These are phyloP conservation scores for Tuber indicum DNA, from an alignment of 495 filamentous ascomycete species.

Conservation along the genomic window DNA sequence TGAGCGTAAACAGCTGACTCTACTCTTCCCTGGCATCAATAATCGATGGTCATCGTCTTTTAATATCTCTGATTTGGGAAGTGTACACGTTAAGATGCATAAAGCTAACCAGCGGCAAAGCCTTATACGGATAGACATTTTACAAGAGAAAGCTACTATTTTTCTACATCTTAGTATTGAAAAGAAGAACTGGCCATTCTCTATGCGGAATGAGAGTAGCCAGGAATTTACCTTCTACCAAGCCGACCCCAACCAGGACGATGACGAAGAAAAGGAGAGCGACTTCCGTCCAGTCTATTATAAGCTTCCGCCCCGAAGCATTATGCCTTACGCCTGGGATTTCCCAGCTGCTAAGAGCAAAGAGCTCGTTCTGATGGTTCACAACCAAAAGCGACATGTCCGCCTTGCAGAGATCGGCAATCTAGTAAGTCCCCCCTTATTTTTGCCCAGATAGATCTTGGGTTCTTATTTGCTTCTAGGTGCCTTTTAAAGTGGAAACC, in stretches of 20 bases:
- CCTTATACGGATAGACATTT: conserved; percentile 77
- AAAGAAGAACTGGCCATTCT: conserved; percentile 93
- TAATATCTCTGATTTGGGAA: conserved; percentile 90
- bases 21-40: conserved; percentile 91
- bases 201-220: conserved; percentile 95
- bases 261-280: conserved; percentile 75
- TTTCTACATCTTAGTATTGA: conserved; percentile 88
- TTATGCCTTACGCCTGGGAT: conserved; percentile 99
- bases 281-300: conserved; percentile 88
- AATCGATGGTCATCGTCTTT: conserved; percentile 98
- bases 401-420: conserved; percentile 96
- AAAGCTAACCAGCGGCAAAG: conserved; percentile 81
- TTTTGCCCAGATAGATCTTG: not conserved
- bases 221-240: conserved; percentile 94
- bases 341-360: conserved; percentile 95
- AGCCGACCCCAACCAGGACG: conserved; percentile 61
- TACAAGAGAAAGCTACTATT: conserved; percentile 85
- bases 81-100: conserved; percentile 85
- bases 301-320: conserved; percentile 85
- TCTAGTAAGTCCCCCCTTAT: conserved; percentile 48
- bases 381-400: conserved; percentile 77
- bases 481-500: conserved; percentile 44
- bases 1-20: conserved; percentile 75
- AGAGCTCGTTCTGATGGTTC: conserved; percentile 73
- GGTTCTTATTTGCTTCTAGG: conserved; percentile 6